These are phyloP conservation scores for Pseudodiploospora longispora DNA, from an alignment of 2,329 filamentous ascomycete genomes.

Conservation along the genomic window DNA sequence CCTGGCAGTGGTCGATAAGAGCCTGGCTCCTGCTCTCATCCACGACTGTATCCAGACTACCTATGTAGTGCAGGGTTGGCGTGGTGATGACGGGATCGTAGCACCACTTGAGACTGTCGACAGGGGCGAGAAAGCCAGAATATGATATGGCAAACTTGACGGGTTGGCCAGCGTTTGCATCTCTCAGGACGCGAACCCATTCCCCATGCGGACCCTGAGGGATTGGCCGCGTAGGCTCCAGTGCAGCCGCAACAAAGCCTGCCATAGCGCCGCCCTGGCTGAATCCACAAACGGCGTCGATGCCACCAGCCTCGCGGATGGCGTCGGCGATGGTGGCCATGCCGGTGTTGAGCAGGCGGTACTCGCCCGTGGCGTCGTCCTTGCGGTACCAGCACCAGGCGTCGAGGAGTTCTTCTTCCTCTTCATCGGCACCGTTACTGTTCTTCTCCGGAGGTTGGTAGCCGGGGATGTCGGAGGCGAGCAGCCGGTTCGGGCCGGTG, in stretches of 20 bases:
- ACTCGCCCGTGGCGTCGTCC: slow-evolving; percentile 54
- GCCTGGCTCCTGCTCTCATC: slow-evolving; percentile 64
- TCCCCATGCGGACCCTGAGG: slow-evolving; percentile 21
- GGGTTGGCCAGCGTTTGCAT: slow-evolving; percentile 37
- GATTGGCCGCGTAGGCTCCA: slow-evolving; percentile 44
- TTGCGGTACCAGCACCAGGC: slow-evolving; percentile 78
- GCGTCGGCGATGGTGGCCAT: slow-evolving; percentile 54
- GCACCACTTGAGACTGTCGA: slow-evolving; percentile 49
- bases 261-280: slow-evolving; percentile 70
- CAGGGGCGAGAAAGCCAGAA: slow-evolving; percentile 64
- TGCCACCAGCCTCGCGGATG: slow-evolving; percentile 55
- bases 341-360: slow-evolving; percentile 62
- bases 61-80: slow-evolving; percentile 73
- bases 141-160: slow-evolving; percentile 70
- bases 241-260: slow-evolving; percentile 60
- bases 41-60: slow-evolving; percentile 79
- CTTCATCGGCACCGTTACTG: slow-evolving; percentile 15
- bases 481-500: slow-evolving; percentile 58
- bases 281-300: slow-evolving; percentile 77
- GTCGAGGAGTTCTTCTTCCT: slow-evolving; percentile 49
- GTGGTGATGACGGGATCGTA: slow-evolving; percentile 71
- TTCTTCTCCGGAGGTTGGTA: slow-evolving; percentile 40
- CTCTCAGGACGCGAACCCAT: slow-evolving; percentile 39
- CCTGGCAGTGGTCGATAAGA: slow-evolving; percentile 57
- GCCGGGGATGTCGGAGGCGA: slow-evolving; percentile 60